phyloP scores from a whole-genome alignment of 106 monocot genomes.

The Gastrodia elata region DNA sequence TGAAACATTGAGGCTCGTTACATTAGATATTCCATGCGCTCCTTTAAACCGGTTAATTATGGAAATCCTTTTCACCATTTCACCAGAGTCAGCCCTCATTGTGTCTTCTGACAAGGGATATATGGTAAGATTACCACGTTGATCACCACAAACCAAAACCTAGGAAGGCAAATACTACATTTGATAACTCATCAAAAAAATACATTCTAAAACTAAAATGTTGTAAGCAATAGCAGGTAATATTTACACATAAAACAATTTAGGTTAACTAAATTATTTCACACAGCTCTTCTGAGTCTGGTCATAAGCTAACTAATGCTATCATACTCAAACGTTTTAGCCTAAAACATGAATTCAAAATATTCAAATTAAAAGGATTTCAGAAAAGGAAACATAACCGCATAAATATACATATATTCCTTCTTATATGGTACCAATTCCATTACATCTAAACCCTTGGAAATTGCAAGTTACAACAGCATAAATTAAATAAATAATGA shows the following conservation, averaged over 20 bases:
- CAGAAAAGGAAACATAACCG: background rate
- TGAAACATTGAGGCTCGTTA: slow-evolving; percentile 50
- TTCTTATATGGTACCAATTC: background rate
- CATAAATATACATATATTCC: background rate
- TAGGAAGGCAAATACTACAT: slow-evolving; percentile 13
- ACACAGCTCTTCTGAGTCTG: background rate
- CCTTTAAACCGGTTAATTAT: slow-evolving; percentile 65
- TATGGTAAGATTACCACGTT: slow-evolving; percentile 68
- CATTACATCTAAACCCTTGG: background rate
- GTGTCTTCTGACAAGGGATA: slow-evolving; percentile 40
- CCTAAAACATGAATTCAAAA: background rate
- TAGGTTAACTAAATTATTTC: background rate
- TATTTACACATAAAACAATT: background rate
- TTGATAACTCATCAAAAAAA: background rate
- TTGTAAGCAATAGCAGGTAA: background rate
- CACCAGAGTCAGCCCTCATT: slow-evolving; percentile 6
- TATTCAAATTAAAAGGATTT: background rate
- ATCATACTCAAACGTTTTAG: background rate
- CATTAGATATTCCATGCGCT: slow-evolving; percentile 90
- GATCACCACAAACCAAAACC: slow-evolving; percentile 85
- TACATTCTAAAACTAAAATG: slow-evolving; percentile 3
- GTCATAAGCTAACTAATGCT: background rate
- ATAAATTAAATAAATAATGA: background rate
- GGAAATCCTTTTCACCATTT: slow-evolving; percentile 16
- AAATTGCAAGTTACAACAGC: background rate